phyloP scores from a whole-genome alignment of 768 basidiomycete species.

The Tulasnella calospora region DNA sequence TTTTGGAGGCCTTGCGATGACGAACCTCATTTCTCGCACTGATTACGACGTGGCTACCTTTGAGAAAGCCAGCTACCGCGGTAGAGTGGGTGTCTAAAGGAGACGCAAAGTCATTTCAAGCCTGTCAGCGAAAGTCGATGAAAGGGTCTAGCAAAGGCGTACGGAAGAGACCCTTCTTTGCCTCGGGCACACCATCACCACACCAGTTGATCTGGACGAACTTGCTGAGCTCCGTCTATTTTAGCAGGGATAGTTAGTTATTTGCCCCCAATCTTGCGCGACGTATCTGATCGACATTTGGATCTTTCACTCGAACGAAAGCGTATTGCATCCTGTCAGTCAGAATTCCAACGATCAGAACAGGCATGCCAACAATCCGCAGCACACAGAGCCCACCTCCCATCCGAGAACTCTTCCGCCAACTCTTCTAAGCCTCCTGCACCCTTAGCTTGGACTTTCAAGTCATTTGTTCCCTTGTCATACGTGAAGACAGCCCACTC shows the following conservation, averaged over 20 bases:
- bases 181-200: constrained; percentile 91
- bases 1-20: not conserved
- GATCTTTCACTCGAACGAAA: constrained; percentile 78
- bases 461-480: constrained; percentile 36
- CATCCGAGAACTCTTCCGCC: constrained; percentile 92
- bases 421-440: constrained; percentile 46
- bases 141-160: constrained; percentile 21
- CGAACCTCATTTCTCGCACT: constrained; percentile 79
- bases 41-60: constrained; percentile 80
- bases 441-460: constrained; percentile 41
- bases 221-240: constrained; percentile 74
- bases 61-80: constrained; percentile 72
- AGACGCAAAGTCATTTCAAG: not conserved
- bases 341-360: not conserved
- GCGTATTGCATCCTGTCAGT: constrained; percentile 82
- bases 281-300: constrained; percentile 52
- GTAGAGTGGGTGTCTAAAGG: constrained; percentile 64
- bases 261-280: not conserved
- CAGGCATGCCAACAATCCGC: not conserved
- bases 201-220: constrained; percentile 97
- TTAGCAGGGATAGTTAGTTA: not conserved
- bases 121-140: not conserved
- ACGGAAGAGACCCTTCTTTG: constrained; percentile 86
- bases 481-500: constrained; percentile 40
- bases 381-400: constrained; percentile 51